Base-by-base conservation (phyloP, 768 basidiomycete genomes). In the Serpula lacrymans region DNA sequence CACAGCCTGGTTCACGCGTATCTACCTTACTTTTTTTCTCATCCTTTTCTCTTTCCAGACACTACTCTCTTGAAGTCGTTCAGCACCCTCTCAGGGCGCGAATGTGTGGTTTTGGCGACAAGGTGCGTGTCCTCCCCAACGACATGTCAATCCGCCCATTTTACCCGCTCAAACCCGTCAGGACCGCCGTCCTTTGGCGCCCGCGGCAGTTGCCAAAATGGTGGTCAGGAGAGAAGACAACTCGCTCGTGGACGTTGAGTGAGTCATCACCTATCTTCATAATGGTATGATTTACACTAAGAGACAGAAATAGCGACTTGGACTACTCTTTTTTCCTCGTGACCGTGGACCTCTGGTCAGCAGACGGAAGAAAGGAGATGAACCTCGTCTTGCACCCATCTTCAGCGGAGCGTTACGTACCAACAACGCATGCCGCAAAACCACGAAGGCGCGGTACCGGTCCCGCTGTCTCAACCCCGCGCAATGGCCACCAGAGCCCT, bases 31-130 rank as follows among this genome's bases (percentile, higher is more conserved):
- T 41, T 8, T 35, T 21, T 6, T 27, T 52, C 27, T 39, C 49
- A 10, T 42, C 38, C 21, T 1, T 39, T 11, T 33, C 29, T n/a
- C n/a, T n/a, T 37, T 14, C 2, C 53, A 91, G 89, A 57, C 72
- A 85, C 58, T 94, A 94, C 62, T 79, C 82, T 11, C 74, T 95
- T 29, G 83, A 89, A 49, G 78, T 94, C 52, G 76, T 88, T 3
- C 94, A 96, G 59, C 80, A 94, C 52, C 93, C 94, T 28, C 63
- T 88, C 34, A 80, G 93, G 30, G 94, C 93, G 1, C 79, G 93
- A 49, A 94, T 94, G 84, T 95, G 93, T 60, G 94, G 94, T 9
- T 94, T 95, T 62, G 93, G 93, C 32, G 91, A 96, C 71, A 95
- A 94, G 73, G 92, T 91, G 51, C 45, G 72, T 55, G 33, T 42